Evolutionary conservation across 352 stramenopile genomes (phyloP), one percentile per base, ranked within the genome.

Genomic region (Aphanomyces stellatus): DNA sequence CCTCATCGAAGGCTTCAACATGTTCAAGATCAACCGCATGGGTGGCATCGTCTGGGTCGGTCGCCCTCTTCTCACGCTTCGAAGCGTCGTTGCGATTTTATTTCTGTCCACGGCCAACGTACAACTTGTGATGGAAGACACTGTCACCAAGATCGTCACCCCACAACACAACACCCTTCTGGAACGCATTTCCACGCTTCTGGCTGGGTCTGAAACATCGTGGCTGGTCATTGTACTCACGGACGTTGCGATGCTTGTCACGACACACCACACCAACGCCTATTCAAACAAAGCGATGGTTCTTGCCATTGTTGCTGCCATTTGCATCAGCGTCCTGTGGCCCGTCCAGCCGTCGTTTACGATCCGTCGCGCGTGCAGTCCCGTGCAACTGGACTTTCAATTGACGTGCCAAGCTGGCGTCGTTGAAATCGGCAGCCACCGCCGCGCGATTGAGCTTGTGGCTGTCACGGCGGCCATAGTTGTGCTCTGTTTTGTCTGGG

Each of bases 51-150:
- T 67, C 17, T 67, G 60, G 60, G 33, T 67, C n/a, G 60, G 60
- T 10, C 60, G 60, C 8, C 60, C 60, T 6, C 49, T 67, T 8
- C 24, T 67, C 19, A 41, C 57, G 35, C 60, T 67, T n/a, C 60
- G 60, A 13, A n/a, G 22, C 5, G 37, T 57, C 10, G 15, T 40
- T 15, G 60, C 60, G 0, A 22, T 67, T 25, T 56, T 6, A 19
- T 22, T 67, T 17, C 41, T 63, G 7, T 27, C 7, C 8, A 63
- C 55, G 0, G 25, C 30, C 13, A 43, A 53, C 15, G 15, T 63
- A 13, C 6, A 63, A 6, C 41, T 63, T 17, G 24, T 33, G 34
- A n/a, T n/a, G n/a, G n/a, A n/a, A n/a, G 11, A 46, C 11, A n/a
- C 37, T 19, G 13, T 19, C 11, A 46, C 37, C 13, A 19, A 19